Evolutionary conservation across 1,284 basidiomycete genomes (phyloP), one percentile per base, ranked within the genome.

Genomic region (Leccinum subrobustum): DNA sequence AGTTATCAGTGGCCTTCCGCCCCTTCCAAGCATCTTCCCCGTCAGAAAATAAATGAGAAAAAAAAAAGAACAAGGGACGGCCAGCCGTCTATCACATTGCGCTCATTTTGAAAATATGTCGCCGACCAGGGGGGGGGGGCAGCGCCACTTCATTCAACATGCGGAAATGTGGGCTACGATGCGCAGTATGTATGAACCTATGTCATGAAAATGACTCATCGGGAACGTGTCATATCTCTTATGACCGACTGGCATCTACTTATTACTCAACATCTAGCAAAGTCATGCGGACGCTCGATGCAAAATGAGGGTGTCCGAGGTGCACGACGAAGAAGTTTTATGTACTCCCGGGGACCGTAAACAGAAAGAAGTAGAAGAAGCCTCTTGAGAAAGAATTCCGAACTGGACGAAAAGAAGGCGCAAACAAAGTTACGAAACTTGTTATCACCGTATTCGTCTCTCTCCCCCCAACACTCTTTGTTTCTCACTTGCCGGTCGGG

Each of bases 281-380:
- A 20, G 42, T 20, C 18, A 18, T 44, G 37, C 16, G 37, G 3
- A 6, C 39, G 37, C 37, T 37, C 16, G 39, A 18, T 42, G 18
- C 42, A 47, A 20, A 47, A 47, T 20, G 6, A 47, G 62, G 63
- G 63, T 64, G 61, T 64, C 63, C 62, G 63, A 64, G 63, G 63
- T 64, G 64, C 61, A 54, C 29, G 35, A 31, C n/a, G 35, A 44
- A 33, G 31, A 50, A 9, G 48, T 47, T 18, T 20, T 47, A 47
- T 47, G 37, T 16, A 37, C n/a, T 44, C 9, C 16, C 42, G n/a
- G 39, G 39, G n/a, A 42, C 39, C 42, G 6, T 20, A 25, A 50
- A 25, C 47, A 14, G 14, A 50, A 16, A 27, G 48, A 50, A 50
- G 48, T 8, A 8, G 48, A 47, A 20, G 42, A 6, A 20, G 42